These are phyloP conservation scores for Ceratocystis variospora DNA, from an alignment of 2,329 filamentous ascomycete species.

Conservation along the genomic window DNA sequence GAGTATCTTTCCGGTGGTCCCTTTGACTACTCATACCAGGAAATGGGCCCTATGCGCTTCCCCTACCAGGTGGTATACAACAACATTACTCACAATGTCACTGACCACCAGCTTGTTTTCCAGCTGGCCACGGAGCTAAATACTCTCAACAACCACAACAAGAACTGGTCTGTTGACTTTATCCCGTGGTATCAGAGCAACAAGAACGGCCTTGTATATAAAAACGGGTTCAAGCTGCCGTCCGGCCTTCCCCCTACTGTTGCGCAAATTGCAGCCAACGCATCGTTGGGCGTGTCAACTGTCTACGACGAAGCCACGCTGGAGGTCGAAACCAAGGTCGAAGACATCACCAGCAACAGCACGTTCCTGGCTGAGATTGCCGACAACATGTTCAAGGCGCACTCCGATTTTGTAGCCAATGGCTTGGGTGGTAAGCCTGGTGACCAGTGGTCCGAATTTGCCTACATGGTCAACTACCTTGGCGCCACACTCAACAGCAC, in stretches of 20 bases:
- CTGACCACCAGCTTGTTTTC: slow-evolving; percentile 51
- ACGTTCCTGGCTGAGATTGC: slow-evolving; percentile 28
- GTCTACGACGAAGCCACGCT: slow-evolving; percentile 22
- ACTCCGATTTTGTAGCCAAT: slow-evolving; percentile 28
- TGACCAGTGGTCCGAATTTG: slow-evolving; percentile 51
- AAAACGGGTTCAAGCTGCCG: slow-evolving; percentile 34
- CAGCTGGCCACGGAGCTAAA: slow-evolving; percentile 49
- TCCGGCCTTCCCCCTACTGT: slow-evolving; percentile 40
- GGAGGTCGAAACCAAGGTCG: slow-evolving; percentile 22
- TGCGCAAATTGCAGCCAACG: slow-evolving; percentile 34
- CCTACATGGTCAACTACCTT: slow-evolving; percentile 43
- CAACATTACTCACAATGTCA: slow-evolving; percentile 45
- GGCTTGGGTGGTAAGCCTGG: slow-evolving; percentile 29
- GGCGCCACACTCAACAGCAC: slow-evolving; percentile 37
- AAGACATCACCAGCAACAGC: slow-evolving; percentile 15
- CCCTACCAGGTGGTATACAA: slow-evolving; percentile 39
- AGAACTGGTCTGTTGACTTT: slow-evolving; percentile 41
- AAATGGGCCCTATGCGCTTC: slow-evolving; percentile 53
- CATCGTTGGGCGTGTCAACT: slow-evolving; percentile 26
- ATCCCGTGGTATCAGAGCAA: slow-evolving; percentile 47
- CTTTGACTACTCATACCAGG: slow-evolving; percentile 52
- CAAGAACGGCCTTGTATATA: slow-evolving; percentile 39
- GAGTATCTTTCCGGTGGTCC: slow-evolving; percentile 47
- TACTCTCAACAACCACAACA: slow-evolving; percentile 39
- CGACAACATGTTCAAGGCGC: slow-evolving; percentile 31